Conservation (phyloP, 2,329 filamentous ascomycete species). For the Fusarium dlaminii region DNA sequence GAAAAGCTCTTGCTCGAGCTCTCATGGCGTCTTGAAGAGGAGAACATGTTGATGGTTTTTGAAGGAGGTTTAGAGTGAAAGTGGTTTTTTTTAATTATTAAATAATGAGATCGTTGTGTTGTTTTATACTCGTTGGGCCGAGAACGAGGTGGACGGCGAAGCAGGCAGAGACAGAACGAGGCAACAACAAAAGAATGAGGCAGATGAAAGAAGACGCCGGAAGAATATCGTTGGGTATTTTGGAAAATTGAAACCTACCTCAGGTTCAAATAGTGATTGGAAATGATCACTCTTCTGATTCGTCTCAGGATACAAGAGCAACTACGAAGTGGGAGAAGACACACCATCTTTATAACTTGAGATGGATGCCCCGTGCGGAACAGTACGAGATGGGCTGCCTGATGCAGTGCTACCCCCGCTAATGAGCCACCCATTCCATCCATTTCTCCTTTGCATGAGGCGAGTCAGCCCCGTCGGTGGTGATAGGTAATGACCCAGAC, state of each 20-base stretch:
- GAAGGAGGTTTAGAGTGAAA: neutral
- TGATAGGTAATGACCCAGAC: constrained; percentile 36
- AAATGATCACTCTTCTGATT: constrained; percentile 34
- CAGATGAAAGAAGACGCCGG: constrained; percentile 21
- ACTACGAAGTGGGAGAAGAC: constrained; percentile 4
- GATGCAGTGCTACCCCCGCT: constrained; percentile 34
- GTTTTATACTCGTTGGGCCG: constrained; percentile 25
- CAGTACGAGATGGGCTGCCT: constrained; percentile 32
- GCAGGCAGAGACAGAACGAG: constrained; percentile 19
- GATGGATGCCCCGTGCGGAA: constrained; percentile 38
- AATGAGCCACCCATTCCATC: constrained; percentile 4
- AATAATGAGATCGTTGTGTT: constrained; percentile 3
- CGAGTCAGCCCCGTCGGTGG: constrained; percentile 34
- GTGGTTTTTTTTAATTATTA: constrained; percentile 11
- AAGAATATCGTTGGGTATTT: constrained; percentile 18
- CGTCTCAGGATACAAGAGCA: constrained; percentile 5
- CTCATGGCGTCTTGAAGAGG: constrained; percentile 57
- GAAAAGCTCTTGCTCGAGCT: constrained; percentile 62
- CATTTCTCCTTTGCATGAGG: constrained; percentile 24
- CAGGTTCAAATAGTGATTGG: constrained; percentile 38
- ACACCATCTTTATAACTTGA: constrained; percentile 42
- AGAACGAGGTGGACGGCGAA: constrained; percentile 2
- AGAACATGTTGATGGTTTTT: constrained; percentile 54
- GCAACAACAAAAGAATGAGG: constrained; percentile 24
- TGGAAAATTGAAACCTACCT: constrained; percentile 45